phyloP scores from a whole-genome alignment of 306 rosid genomes.

The Cucurbita maxima region DNA sequence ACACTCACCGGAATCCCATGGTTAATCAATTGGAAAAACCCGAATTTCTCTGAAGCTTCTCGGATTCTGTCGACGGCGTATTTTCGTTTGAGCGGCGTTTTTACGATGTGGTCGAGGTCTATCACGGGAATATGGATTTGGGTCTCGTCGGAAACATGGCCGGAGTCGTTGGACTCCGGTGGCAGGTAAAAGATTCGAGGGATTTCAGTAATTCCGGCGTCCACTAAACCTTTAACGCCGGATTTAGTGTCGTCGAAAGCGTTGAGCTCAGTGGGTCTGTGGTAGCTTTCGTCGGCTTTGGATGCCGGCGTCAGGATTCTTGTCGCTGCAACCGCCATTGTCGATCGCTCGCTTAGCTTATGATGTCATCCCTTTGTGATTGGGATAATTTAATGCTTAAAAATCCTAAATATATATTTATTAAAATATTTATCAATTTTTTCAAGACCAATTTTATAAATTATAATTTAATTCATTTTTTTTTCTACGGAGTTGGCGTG shows the following conservation, averaged over 20 bases:
- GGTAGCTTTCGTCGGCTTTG: not conserved
- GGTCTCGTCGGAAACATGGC: not conserved
- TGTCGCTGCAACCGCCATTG: not conserved
- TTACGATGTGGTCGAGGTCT: constrained; percentile 14
- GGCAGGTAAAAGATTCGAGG: constrained; percentile 24
- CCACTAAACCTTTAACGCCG: constrained; percentile 55
- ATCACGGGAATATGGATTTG: constrained; percentile 17
- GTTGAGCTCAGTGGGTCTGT: not conserved
- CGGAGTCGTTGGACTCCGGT: not conserved
- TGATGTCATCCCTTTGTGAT: no score
- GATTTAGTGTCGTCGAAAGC: constrained; percentile 35
- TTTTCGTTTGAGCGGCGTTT: not conserved
- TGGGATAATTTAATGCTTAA: no score
- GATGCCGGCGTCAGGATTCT: no score
- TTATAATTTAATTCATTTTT: no score
- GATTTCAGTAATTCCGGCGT: constrained; percentile 31
- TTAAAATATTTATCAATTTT: no score
- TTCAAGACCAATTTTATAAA: no score
- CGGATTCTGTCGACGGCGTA: constrained; percentile 6
- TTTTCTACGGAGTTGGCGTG: not conserved
- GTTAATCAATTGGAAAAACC: constrained; percentile 32
- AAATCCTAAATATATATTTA: no score
- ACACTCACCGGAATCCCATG: constrained; percentile 20
- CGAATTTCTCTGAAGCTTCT: constrained; percentile 23
- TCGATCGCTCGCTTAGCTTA: not conserved